Evolutionary conservation across 768 basidiomycete species (phyloP), one percentile per base, ranked within the genome.

Genomic region (Rhodotorula paludigena): DNA sequence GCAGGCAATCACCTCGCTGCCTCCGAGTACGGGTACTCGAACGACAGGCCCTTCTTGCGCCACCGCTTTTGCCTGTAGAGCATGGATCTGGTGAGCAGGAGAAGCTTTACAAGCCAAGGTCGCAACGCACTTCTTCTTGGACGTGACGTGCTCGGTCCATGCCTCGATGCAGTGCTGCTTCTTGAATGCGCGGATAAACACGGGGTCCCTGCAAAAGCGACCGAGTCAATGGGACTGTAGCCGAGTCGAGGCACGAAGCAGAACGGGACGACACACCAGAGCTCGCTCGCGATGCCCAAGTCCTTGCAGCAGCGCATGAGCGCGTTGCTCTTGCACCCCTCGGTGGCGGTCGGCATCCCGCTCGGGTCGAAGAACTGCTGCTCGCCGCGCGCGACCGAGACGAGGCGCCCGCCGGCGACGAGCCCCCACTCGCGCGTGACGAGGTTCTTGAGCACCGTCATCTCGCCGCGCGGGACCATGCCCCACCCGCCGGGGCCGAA

Each of bases 401-500:
- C 91, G 25, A 98, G 81, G 62, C 93, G 80, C 58, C 94, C 94
- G 41, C 91, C 83, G 75, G 92, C 96, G 28, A 98, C 89, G 41
- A 98, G 83, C 0, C 90, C 94, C 80, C 94, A 98, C 77, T 97
- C 94, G 58, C 94, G 81, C 74, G 89, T 91, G 47, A 97, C 92
- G 57, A 93, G 82, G 77, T 85, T 89, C 4, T 89, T 87, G 1
- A 88, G 85, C 15, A 97, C 89, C 73, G 92, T 89, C 11, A 90
- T 92, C 79, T 94, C 90, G 52, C 89, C 87, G 21, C 94, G 84
- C 3, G 94, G 94, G 20, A 93, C 94, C 52, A 97, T 84, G 18
- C 94, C 94, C 94, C 94, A 97, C 10, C 87, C 92, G 12, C 94
- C 94, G 28, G 94, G 94, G 18, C 94, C 92, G 74, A 98, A 97